phyloP scores from a whole-genome alignment of 805 yeast species.

The Sugiyamaella mastotermitis region DNA sequence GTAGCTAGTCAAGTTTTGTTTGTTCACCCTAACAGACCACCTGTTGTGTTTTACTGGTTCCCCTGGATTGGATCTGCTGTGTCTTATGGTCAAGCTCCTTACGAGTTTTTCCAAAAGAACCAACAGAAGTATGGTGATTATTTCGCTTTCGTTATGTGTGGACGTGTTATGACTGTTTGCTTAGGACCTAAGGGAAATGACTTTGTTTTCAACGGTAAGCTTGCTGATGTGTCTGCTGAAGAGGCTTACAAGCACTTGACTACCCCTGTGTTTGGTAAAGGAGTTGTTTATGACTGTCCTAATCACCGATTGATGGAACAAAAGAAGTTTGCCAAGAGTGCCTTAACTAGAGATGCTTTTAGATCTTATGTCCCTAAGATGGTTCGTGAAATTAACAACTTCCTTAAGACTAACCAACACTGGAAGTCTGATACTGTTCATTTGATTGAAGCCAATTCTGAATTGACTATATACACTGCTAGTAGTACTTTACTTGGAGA shows the following conservation, averaged over 20 bases:
- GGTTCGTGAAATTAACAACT: constrained; percentile 63
- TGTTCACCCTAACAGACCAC: constrained; percentile 61
- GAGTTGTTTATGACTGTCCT: constrained; percentile 96
- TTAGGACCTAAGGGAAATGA: constrained; percentile 98
- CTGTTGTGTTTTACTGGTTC: constrained; percentile 83
- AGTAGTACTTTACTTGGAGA: constrained; percentile 87
- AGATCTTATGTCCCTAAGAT: constrained; percentile 82
- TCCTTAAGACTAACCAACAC: constrained; percentile 33
- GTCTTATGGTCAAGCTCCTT: constrained; percentile 87
- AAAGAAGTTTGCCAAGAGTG: constrained; percentile 90
- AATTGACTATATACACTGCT: constrained; percentile 94
- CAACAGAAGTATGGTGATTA: constrained; percentile 86
- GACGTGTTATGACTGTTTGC: constrained; percentile 90
- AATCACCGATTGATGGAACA: constrained; percentile 94
- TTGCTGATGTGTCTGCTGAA: constrained; percentile 88
- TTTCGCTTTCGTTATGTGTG: constrained; percentile 82
- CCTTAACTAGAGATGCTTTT: constrained; percentile 81
- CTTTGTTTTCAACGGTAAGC: constrained; percentile 85
- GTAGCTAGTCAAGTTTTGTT: constrained; percentile 30
- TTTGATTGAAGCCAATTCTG: constrained; percentile 84
- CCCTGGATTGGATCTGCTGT: constrained; percentile 96
- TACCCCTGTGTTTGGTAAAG: constrained; percentile 98
- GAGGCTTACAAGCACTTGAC: constrained; percentile 94
- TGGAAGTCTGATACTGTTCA: constrained; percentile 26
- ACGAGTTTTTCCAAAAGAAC: constrained; percentile 75